Conservation (phyloP, 2,329 filamentous ascomycete genomes). For the Chalaropsis thielavioides region DNA sequence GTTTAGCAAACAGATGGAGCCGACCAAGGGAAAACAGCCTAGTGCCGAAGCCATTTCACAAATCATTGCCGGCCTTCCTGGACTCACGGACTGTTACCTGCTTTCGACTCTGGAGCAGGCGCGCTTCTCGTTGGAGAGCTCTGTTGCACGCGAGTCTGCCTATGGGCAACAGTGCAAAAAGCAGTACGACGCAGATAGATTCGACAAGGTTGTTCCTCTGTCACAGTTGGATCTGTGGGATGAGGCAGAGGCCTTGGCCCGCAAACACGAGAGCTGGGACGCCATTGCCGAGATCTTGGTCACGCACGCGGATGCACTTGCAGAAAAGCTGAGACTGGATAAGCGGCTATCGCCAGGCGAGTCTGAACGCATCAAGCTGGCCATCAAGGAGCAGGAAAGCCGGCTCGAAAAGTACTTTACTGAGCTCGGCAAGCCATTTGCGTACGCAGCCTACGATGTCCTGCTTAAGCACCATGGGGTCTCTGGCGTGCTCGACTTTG, state of each 20-base stretch:
- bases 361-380: slow-evolving; percentile 22
- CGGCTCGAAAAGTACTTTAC: slow-evolving; percentile 42
- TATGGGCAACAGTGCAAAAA: slow-evolving; percentile 34
- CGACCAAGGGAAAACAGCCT: slow-evolving; percentile 24
- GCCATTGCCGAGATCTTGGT: slow-evolving; percentile 43
- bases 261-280: slow-evolving; percentile 40
- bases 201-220: slow-evolving; percentile 38
- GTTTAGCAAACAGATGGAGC: slow-evolving; percentile 21
- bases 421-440: slow-evolving; percentile 51
- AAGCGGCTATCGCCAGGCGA: slow-evolving; percentile 23
- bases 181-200: slow-evolving; percentile 36
- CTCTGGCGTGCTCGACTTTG: slow-evolving; percentile 54
- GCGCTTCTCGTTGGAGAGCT: slow-evolving; percentile 34
- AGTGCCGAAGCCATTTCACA: slow-evolving; percentile 30
- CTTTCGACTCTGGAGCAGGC: slow-evolving; percentile 39
- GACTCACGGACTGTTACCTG: slow-evolving; percentile 41
- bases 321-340: slow-evolving; percentile 21
- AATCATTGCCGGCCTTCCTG: slow-evolving; percentile 35
- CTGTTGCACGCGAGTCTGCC: slow-evolving; percentile 30
- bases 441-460: slow-evolving; percentile 66
- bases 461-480: slow-evolving; percentile 55
- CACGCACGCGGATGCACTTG: slow-evolving; percentile 34
- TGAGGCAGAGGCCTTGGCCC: slow-evolving; percentile 42
- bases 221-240: slow-evolving; percentile 43
- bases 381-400: slow-evolving; percentile 31